These are phyloP conservation scores for Fistulina hepatica DNA, from an alignment of 1,284 basidiomycete species.

Conservation along the genomic window DNA sequence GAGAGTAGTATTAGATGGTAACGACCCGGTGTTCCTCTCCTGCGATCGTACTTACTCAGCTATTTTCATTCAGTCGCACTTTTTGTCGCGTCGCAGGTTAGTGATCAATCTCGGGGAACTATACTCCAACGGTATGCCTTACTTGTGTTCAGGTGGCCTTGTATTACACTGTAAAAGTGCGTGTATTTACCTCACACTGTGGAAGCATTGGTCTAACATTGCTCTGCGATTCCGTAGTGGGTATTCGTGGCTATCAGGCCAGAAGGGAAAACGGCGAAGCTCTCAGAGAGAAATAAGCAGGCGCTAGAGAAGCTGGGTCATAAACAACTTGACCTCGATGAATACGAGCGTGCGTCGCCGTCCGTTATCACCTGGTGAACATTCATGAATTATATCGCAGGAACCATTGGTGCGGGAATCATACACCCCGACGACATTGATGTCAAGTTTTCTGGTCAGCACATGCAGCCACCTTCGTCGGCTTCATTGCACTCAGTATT, in stretches of 20 bases:
- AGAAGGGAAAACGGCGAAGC: conserved; percentile 53
- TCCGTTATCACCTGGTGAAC: not conserved
- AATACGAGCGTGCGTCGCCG: conserved; percentile 62
- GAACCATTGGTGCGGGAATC: conserved; percentile 72
- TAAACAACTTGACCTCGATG: conserved; percentile 57
- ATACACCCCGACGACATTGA: conserved; percentile 81
- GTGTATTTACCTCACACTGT: not conserved
- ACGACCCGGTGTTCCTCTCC: no score
- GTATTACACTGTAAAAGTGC: not conserved
- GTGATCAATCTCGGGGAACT: no score
- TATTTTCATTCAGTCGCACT: no score
- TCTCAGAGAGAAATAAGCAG: conserved; percentile 62
- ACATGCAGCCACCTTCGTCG: not conserved
- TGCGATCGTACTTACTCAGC: no score
- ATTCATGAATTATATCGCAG: conserved; percentile 27
- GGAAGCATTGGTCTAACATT: not conserved
- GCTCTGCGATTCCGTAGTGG: conserved; percentile 29
- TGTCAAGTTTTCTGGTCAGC: conserved; percentile 59
- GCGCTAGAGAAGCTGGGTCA: conserved; percentile 68
- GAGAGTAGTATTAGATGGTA: no score
- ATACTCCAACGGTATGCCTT: no score
- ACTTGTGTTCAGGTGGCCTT: not conserved
- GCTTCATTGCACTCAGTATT: conserved; percentile 4
- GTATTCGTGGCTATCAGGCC: conserved; percentile 19
- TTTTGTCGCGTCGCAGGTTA: no score